Evolutionary conservation across 192 early-diverging fungal species (phyloP), one percentile per base, ranked within the genome.

Genomic region (Coemansia sp.): DNA sequence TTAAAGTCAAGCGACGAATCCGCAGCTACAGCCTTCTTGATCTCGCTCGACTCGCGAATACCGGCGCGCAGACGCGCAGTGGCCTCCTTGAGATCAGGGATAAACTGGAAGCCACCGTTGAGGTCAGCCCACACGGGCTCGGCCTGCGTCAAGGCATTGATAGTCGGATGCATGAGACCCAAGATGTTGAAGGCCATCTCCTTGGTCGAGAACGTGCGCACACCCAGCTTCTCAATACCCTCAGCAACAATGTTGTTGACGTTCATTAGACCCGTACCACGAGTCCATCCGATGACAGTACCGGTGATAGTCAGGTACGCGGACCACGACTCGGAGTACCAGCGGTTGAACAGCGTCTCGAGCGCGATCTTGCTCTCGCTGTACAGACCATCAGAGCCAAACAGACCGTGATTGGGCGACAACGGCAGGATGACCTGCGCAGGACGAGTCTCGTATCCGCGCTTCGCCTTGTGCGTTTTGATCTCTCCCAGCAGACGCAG

Each of bases 181-280:
- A 95, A 68, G 31, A 98, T 82, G 86, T 95, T 98, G 87, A 96
- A 94, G 11, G 94, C 93, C 94, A 96, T 98, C 78, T 98, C 96
- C 70, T 86, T 82, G 34, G 89, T 83, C 36, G 94, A 94, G 89
- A 96, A 98, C 39, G 96, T 96, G 72, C 94, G 88, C 23, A 90
- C 89, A 59, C 94, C 94, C 57, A 91, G 85, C 63, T 84, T 79
- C 77, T 96, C 95, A 32, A 96, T 86, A 39, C 31, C 57, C 57
- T 32, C 31, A 6, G 94, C 92, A 62, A 96, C 90, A 34, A 90
- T 85, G 85, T 98, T 94, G 87, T 95, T 96, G 66, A 84, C 84
- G 36, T 86, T 87, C 96, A 98, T 98, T 70, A 98, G 86, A 34
- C 94, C 94, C 57, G 96, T 98, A 66, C 95, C 95, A 76, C 96